Base-by-base conservation (phyloP, 2,329 filamentous ascomycete genomes). In the Paraconiothyrium sp. region DNA sequence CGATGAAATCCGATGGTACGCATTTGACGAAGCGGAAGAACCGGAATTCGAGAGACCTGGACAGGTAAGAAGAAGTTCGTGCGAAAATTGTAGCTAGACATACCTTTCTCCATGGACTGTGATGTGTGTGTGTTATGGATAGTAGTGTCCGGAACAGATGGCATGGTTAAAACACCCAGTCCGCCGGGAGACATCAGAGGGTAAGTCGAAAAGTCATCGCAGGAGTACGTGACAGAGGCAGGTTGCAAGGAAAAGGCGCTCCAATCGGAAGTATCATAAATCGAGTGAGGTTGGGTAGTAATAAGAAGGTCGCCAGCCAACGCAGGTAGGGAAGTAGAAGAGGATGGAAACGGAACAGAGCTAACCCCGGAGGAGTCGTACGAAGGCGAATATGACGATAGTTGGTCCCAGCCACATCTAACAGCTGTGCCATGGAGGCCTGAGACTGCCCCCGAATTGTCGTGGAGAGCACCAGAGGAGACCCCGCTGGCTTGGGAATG, bases 81-180 rank as follows among this genome's bases (percentile, higher is more conserved):
- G 22, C 16, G 9, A 16, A 32, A 11, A 39, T n/a, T 41, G n/a
- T 39, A 2, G 3, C 6, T 39, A 35, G 20, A 30, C 1, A 43
- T 71, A 77, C 75, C 73, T 67, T 70, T 67, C 22, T 65, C 67
- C 70, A 72, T 71, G 44, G 66, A 56, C 43, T 66, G 63, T 41
- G 71, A 68, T 39, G 63, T 60, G 61, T 58, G 68, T 62, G 65
- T 59, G 59, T 65, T 59, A 59, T 66, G 61, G 14, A 66, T 47
- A 34, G 58, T 49, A 34, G 58, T 49, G 32, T 62, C 64, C 39
- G 67, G 56, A 41, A 55, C 55, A 47, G 67, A 60, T 5, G 70
- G 59, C 63, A 72, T 68, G n/a, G 68, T 61, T 50, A 68, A 48
- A 20, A 59, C 59, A 44, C 68, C 68, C 34, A 67, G 54, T 32